These are phyloP conservation scores for Sugiyamaella boreocaroliniensis DNA, from an alignment of 805 yeast species.

Conservation along the genomic window DNA sequence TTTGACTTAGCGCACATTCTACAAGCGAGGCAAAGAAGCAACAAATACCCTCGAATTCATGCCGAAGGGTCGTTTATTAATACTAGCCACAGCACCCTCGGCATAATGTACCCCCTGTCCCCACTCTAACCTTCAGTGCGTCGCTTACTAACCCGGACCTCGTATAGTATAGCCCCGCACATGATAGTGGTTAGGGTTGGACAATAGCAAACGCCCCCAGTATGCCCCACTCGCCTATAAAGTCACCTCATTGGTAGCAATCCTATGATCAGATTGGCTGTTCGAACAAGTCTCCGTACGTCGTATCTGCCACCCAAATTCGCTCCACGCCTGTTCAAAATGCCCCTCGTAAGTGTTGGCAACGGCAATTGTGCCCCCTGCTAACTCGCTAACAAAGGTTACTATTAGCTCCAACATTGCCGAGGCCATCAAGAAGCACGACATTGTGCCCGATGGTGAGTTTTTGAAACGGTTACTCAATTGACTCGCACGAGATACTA, in stretches of 20 bases:
- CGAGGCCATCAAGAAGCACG: conserved; percentile 37
- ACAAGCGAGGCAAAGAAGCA: no score
- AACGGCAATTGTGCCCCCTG: neutral
- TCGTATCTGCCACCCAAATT: neutral
- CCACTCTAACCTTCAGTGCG: no score
- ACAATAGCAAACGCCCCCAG: neutral
- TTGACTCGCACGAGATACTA: neutral
- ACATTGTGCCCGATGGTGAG: conserved; percentile 39
- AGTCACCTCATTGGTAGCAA: neutral
- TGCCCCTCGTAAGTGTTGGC: conserved; percentile 9
- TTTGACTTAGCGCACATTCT: no score
- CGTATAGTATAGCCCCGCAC: neutral
- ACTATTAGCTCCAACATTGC: conserved; percentile 29
- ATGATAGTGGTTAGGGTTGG: neutral
- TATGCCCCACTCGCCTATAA: neutral
- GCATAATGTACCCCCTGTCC: no score
- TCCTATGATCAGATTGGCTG: neutral
- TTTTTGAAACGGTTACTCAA: neutral
- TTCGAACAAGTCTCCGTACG: neutral
- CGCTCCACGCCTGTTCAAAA: neutral
- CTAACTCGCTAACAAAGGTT: conserved; percentile 18
- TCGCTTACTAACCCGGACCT: no score
- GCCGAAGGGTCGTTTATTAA: no score
- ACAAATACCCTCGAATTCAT: no score
- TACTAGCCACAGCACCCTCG: no score